phyloP scores from a whole-genome alignment of 2,329 filamentous ascomycete genomes.

The Penicillium hesseltinei region DNA sequence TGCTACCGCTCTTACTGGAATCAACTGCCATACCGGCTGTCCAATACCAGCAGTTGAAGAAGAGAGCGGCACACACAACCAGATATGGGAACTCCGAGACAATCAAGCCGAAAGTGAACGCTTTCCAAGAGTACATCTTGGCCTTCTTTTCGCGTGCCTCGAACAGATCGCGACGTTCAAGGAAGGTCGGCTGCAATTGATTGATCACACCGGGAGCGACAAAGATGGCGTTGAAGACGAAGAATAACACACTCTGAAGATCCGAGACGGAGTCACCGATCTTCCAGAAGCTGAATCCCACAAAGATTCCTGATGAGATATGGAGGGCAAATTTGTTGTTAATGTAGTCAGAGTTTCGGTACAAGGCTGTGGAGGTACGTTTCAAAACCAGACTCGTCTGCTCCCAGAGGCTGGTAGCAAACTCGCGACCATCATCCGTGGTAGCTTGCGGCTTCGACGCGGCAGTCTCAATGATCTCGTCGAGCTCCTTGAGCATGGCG shows the following conservation, averaged over 20 bases:
- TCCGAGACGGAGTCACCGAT: slow-evolving; percentile 63
- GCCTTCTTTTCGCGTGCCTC: slow-evolving; percentile 65
- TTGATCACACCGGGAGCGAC: slow-evolving; percentile 46
- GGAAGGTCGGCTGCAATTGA: slow-evolving; percentile 63
- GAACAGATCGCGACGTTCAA: slow-evolving; percentile 68
- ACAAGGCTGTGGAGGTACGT: slow-evolving; percentile 65
- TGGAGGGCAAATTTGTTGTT: slow-evolving; percentile 62
- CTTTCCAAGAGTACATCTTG: slow-evolving; percentile 72
- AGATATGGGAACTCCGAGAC: slow-evolving; percentile 68
- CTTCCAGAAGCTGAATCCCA: slow-evolving; percentile 63
- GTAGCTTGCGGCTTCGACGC: slow-evolving; percentile 45
- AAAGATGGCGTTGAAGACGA: slow-evolving; percentile 61
- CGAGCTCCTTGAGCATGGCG: slow-evolving; percentile 60
- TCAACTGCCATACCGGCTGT: slow-evolving; percentile 53
- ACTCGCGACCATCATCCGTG: slow-evolving; percentile 53
- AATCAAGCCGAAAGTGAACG: slow-evolving; percentile 67
- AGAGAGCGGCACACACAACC: slow-evolving; percentile 61
- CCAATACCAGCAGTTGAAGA: slow-evolving; percentile 73
- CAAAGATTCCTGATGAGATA: slow-evolving; percentile 50
- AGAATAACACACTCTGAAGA: slow-evolving; percentile 73
- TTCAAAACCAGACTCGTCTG: slow-evolving; percentile 66
- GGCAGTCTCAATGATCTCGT: slow-evolving; percentile 55
- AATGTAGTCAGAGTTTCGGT: slow-evolving; percentile 65
- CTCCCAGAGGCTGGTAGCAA: slow-evolving; percentile 60
- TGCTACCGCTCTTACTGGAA: slow-evolving; percentile 40